phyloP scores from a whole-genome alignment of 139 green algal genomes.

The Pedinophyceae sp. region DNA sequence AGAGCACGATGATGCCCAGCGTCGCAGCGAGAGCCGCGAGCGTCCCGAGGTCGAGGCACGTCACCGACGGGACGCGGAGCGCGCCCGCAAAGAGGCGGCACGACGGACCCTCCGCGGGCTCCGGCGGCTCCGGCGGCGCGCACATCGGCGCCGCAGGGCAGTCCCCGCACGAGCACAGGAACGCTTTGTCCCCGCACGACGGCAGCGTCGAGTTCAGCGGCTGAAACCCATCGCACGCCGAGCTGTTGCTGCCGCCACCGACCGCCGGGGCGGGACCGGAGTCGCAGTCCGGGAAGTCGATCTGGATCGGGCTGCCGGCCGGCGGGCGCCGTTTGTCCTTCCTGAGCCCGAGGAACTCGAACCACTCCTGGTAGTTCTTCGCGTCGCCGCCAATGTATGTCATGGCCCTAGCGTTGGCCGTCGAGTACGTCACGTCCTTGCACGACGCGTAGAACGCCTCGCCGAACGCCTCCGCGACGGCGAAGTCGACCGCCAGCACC shows the following conservation, averaged over 20 bases:
- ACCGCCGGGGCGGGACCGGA: slow-evolving; percentile 2
- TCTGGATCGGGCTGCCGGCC: slow-evolving; percentile 25
- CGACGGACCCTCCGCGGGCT: no score
- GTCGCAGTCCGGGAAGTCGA: slow-evolving; percentile 44
- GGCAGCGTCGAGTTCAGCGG: slow-evolving; percentile 23
- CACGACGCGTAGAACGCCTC: slow-evolving; percentile 53
- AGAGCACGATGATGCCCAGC: no score
- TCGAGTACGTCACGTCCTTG: slow-evolving; percentile 67
- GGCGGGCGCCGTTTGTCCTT: slow-evolving; percentile 50
- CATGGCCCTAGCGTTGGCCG: slow-evolving; percentile 69
- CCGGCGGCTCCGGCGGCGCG: no score
- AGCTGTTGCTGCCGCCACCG: slow-evolving; percentile 9
- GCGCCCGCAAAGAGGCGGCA: no score
- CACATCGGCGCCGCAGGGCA: slow-evolving; percentile 55
- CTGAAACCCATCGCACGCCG: slow-evolving; percentile 19
- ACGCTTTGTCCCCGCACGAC: slow-evolving; percentile 41
- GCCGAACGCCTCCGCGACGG: slow-evolving; percentile 29
- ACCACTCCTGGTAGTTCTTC: slow-evolving; percentile 42
- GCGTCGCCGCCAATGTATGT: slow-evolving; percentile 66
- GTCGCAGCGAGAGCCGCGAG: no score
- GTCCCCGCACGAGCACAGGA: slow-evolving; percentile 75
- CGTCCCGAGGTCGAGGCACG: slow-evolving; percentile 42
- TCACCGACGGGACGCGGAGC: slow-evolving; percentile 21
- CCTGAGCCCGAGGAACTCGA: slow-evolving; percentile 60
- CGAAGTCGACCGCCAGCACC: slow-evolving; percentile 38